Conservation (phyloP, 345 rosid species). For the Lepidium africanum region DNA sequence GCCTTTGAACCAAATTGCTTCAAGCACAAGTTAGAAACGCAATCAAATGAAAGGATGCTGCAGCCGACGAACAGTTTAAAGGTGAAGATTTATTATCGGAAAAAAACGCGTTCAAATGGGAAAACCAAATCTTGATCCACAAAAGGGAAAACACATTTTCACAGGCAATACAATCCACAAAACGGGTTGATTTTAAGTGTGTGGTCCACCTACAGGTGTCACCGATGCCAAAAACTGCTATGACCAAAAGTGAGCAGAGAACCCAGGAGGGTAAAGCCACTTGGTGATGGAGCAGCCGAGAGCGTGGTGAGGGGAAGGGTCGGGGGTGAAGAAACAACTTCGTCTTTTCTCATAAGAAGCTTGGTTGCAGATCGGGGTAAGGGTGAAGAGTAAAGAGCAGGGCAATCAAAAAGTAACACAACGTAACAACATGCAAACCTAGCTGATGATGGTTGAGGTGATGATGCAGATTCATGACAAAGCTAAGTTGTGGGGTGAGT, state of each 20-base stretch:
- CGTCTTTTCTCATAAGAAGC: slow-evolving; percentile 12
- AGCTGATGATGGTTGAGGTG: slow-evolving; percentile 21
- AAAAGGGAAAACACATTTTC: background rate
- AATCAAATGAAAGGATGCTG: background rate
- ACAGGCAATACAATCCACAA: background rate
- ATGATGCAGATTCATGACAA: slow-evolving; percentile 25
- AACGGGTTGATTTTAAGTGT: background rate
- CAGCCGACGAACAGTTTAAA: background rate
- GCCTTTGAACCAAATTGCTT: background rate
- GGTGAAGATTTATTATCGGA: background rate
- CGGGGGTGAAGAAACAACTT: slow-evolving; percentile 8
- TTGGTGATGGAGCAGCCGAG: background rate
- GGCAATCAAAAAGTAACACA: background rate
- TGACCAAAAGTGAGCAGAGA: background rate
- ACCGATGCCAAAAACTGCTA: background rate
- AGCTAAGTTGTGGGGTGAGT: slow-evolving; percentile 37
- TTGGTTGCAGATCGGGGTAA: background rate
- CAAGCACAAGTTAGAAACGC: background rate
- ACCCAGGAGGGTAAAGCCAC: background rate
- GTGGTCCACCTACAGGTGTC: background rate
- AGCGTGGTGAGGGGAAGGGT: background rate
- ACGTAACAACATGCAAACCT: slow-evolving; percentile 28
- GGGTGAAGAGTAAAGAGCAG: background rate
- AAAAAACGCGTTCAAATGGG: background rate
- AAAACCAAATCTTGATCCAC: slow-evolving; percentile 8